phyloP scores from a whole-genome alignment of 116 monocot genomes.

The Thalassia testudinum region DNA sequence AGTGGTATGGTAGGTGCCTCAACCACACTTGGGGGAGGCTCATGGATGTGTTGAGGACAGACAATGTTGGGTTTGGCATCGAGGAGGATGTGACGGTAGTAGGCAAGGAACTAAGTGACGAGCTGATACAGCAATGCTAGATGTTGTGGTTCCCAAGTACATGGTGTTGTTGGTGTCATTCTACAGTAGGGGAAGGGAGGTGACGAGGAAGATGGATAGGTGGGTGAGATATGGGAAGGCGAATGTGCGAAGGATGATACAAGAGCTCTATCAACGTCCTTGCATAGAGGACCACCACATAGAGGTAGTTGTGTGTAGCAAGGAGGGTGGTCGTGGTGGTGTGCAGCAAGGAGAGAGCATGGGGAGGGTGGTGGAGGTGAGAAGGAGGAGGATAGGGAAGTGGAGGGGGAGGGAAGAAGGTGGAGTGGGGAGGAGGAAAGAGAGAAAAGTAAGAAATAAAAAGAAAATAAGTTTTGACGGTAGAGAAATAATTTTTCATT shows the following conservation, averaged over 20 bases:
- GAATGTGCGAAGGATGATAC: constrained; percentile 11
- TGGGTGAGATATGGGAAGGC: constrained; percentile 24
- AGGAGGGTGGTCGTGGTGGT: too few species aligned
- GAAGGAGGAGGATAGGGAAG: too few species aligned
- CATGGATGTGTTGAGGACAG: constrained; percentile 31
- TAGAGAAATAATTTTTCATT: too few species aligned
- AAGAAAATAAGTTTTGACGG: too few species aligned
- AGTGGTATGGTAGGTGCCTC: constrained; percentile 46
- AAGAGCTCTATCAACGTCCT: too few species aligned
- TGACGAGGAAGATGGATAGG: constrained; percentile 7
- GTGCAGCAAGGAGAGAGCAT: too few species aligned
- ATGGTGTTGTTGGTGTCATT: constrained; percentile 21
- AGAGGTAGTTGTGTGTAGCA: too few species aligned
- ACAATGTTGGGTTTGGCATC: constrained; percentile 4
- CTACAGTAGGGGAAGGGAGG: constrained; percentile 1
- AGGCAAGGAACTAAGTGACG: constrained; percentile 27
- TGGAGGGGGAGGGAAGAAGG: too few species aligned
- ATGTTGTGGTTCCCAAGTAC: constrained; percentile 34
- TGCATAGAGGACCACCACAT: too few species aligned
- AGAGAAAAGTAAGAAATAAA: too few species aligned
- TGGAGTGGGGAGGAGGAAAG: too few species aligned
- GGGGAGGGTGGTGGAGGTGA: too few species aligned
- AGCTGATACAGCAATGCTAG: constrained; percentile 22
- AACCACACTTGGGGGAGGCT: constrained; percentile 60
- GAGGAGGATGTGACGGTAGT: background rate